Evolutionary conservation across 495 filamentous ascomycete species (phyloP), one percentile per base, ranked within the genome.

Genomic region (Filosporella fistucella): DNA sequence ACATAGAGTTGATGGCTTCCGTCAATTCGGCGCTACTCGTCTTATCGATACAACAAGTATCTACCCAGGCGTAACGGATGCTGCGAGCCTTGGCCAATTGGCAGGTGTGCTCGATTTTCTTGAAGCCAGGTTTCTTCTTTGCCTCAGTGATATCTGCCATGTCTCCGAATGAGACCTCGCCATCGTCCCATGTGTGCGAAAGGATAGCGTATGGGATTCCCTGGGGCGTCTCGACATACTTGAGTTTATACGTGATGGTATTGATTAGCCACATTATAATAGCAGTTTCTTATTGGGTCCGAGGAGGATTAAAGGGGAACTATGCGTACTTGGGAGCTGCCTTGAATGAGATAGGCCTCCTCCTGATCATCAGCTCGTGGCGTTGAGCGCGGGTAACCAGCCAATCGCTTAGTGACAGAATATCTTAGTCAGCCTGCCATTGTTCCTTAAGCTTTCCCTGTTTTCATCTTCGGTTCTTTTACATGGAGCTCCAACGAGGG

Each of bases 21-120:
- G 0, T 18, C 9, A 70, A 51, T 33, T 56, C 67, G 2, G 66
- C 63, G 43, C 54, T 60, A 35, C 45, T 58, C 8, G 23, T 48
- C 26, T 58, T 60, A 33, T 60, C 51, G 55, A 57, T 70, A 37
- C 66, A 70, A 47, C 66, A 70, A 4, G 68, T 71, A 51, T 71
- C 68, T 7, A 71, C 49, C 68, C 68, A 51, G 16, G 70, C 0
- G 52, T 49, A 54, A 51, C 28, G 3, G 4, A 36, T 16, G 3
- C 39, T 30, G 14, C 29, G 39, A 21, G 23, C 17, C n/a, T 10
- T 22, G 16, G 24, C 24, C 25, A n/a, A 3, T 10, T 43, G 23
- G 30, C 40, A 30, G 30, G 6, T 26, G 16, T 22, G 23, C n/a
- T 43, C 30, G n/a, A 43, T 43, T 16, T 43, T 43, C 13, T 14